These are phyloP conservation scores for Trichophaea hybrida DNA, from an alignment of 2,329 filamentous ascomycete genomes.

Conservation along the genomic window DNA sequence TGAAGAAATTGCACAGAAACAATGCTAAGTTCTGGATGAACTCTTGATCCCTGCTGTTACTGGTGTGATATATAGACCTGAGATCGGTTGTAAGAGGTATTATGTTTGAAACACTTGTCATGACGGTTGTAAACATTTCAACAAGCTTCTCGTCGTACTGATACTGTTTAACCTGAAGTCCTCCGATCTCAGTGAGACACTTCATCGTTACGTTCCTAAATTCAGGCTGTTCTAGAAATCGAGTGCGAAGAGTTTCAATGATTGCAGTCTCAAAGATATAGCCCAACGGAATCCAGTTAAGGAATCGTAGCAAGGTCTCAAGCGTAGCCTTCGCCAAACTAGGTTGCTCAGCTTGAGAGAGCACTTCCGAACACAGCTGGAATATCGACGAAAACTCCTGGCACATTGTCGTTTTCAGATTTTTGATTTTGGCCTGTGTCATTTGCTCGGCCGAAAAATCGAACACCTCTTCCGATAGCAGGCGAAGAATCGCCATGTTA, in stretches of 20 bases:
- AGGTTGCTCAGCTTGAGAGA: slow-evolving; percentile 75
- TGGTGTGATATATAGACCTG: slow-evolving; percentile 78
- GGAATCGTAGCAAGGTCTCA: slow-evolving; percentile 86
- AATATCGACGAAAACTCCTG: slow-evolving; percentile 98
- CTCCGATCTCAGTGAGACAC: slow-evolving; percentile 91
- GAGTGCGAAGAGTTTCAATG: slow-evolving; percentile 82
- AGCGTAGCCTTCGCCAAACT: slow-evolving; percentile 92
- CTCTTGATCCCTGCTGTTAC: slow-evolving; percentile 87
- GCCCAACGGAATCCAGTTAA: slow-evolving; percentile 97
- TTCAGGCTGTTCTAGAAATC: slow-evolving; percentile 83
- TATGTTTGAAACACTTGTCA: slow-evolving; percentile 83
- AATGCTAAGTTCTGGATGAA: slow-evolving; percentile 94
- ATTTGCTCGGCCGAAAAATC: slow-evolving; percentile 98
- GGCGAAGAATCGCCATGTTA: slow-evolving; percentile 94
- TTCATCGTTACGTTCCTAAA: slow-evolving; percentile 96
- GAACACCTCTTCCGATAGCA: slow-evolving; percentile 95
- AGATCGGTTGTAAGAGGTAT: slow-evolving; percentile 83
- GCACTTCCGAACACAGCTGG: slow-evolving; percentile 88
- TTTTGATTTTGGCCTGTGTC: slow-evolving; percentile 95
- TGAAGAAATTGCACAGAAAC: slow-evolving; percentile 94
- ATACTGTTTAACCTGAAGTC: slow-evolving; percentile 66
- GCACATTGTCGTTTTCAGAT: slow-evolving; percentile 97
- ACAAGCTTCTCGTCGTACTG: slow-evolving; percentile 90
- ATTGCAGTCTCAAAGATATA: slow-evolving; percentile 98
- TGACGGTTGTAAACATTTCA: slow-evolving; percentile 94